These are phyloP conservation scores for Kitagawia praeruptora DNA, from an alignment of 129 eudicot genomes.

Conservation along the genomic window DNA sequence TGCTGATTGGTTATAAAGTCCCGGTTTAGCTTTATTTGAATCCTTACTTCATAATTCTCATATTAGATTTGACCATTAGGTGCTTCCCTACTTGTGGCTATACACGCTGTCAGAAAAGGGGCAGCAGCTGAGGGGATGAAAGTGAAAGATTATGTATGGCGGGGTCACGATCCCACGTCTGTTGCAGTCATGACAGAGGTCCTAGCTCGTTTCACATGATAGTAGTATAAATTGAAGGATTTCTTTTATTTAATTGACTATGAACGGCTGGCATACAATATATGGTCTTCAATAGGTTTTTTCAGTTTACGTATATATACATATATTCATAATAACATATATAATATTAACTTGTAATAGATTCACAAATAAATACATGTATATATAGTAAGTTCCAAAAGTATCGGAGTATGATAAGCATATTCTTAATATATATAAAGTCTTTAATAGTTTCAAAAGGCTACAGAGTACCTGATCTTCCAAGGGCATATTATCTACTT, in stretches of 20 bases:
- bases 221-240: neutral
- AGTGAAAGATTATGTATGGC: slow-evolving; percentile 86
- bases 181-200: slow-evolving; percentile 99
- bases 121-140: slow-evolving; percentile 99
- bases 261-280: neutral
- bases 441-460: neutral
- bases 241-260: neutral
- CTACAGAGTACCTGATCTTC: neutral
- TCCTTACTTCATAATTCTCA: neutral
- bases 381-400: neutral
- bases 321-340: neutral
- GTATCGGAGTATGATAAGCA: neutral
- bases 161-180: slow-evolving; percentile 97
- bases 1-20: neutral
- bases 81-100: slow-evolving; percentile 88
- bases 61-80: slow-evolving; percentile 31
- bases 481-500: neutral
- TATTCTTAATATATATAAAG: neutral
- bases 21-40: neutral
- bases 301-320: neutral
- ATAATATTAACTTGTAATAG: neutral
- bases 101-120: slow-evolving; percentile 91
- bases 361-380: neutral
- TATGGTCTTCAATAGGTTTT: neutral
- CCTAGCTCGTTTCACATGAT: slow-evolving; percentile 13